Conservation (phyloP, 768 basidiomycete species). For the Candolleomyces eurysporus region DNA sequence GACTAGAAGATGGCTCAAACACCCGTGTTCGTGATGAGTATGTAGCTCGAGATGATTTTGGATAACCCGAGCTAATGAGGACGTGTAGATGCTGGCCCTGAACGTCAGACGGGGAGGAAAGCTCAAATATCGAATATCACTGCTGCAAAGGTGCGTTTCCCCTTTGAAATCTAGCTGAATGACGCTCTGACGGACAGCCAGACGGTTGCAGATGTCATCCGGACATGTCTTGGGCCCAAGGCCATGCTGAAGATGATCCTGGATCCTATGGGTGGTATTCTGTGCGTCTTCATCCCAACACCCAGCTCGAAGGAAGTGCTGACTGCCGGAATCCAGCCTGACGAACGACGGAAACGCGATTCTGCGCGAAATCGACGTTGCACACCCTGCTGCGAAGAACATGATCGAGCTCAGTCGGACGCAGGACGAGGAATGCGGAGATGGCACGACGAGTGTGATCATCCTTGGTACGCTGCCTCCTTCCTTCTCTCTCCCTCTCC, state of each 20-base stretch:
- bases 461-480: constrained; percentile 70
- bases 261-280: constrained; percentile 98
- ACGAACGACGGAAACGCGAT: constrained; percentile 99
- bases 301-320: background rate
- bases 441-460: constrained; percentile 98
- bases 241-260: constrained; percentile 99
- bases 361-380: constrained; percentile 96
- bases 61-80: background rate
- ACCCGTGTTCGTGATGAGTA: constrained; percentile 84
- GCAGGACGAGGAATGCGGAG: constrained; percentile 98
- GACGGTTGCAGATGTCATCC: constrained; percentile 97
- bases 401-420: constrained; percentile 99
- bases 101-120: constrained; percentile 91
- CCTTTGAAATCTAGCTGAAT: background rate
- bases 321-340: constrained; percentile 46
- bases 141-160: constrained; percentile 80
- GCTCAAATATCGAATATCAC: constrained; percentile 97
- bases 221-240: constrained; percentile 96
- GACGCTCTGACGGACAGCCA: constrained; percentile 23
- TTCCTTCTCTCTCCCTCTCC: background rate
- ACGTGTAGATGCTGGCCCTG: constrained; percentile 80
- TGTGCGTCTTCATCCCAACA: constrained; percentile 51
- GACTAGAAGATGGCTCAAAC: constrained; percentile 53
- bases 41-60: constrained; percentile 17
- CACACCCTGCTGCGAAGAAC: constrained; percentile 98